Conservation (phyloP, 495 filamentous ascomycete genomes). For the Ramalina peruviana region DNA sequence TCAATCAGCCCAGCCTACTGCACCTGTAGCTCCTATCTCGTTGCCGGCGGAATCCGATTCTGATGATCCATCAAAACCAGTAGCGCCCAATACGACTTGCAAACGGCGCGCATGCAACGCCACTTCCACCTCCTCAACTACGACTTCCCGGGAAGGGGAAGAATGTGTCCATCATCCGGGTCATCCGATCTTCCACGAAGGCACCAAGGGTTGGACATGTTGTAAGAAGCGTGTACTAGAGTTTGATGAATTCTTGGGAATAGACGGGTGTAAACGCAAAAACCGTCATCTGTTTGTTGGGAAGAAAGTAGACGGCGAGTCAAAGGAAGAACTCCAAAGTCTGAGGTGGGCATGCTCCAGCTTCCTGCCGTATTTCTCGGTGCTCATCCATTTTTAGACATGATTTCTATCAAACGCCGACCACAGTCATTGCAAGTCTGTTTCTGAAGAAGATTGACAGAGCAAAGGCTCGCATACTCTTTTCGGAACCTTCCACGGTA, state of each 20-base stretch:
- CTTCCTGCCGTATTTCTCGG: neutral
- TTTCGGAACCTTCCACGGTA: constrained; percentile 40
- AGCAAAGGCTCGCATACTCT: constrained; percentile 52
- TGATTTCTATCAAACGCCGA: constrained; percentile 90
- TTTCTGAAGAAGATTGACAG: constrained; percentile 97
- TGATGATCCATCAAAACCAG: constrained; percentile 59
- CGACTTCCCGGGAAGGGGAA: constrained; percentile 44
- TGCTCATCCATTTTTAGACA: constrained; percentile 34
- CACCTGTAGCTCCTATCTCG: constrained; percentile 44
- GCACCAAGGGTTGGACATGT: constrained; percentile 92
- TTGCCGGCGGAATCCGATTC: constrained; percentile 69
- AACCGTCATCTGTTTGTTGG: constrained; percentile 76
- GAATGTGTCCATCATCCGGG: constrained; percentile 33
- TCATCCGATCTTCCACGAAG: constrained; percentile 80
- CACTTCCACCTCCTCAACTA: constrained; percentile 38
- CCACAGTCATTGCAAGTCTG: constrained; percentile 74
- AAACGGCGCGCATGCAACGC: constrained; percentile 60
- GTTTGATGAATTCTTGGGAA: constrained; percentile 95
- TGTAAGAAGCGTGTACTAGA: constrained; percentile 92
- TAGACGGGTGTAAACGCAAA: constrained; percentile 77
- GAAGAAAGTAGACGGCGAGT: constrained; percentile 48
- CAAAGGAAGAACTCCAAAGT: constrained; percentile 43
- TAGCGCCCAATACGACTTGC: constrained; percentile 61
- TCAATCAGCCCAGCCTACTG: constrained; percentile 37
- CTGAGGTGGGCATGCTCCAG: constrained; percentile 44